Evolutionary conservation across 2,329 filamentous ascomycete genomes (phyloP), one percentile per base, ranked within the genome.

Genomic region (Colletotrichum spinosum): DNA sequence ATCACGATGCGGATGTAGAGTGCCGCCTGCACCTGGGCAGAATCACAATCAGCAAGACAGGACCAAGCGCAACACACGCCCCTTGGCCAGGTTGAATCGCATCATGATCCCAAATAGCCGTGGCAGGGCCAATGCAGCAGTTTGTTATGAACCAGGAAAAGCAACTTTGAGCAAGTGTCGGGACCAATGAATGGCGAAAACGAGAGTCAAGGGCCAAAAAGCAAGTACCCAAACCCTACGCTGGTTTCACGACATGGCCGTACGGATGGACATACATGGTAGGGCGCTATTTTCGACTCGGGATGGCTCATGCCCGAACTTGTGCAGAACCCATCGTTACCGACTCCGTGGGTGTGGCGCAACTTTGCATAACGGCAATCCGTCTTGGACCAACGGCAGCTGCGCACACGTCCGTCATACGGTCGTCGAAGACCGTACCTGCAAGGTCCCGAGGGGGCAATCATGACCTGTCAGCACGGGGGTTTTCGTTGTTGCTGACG

Each of bases 261-360:
- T 61, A 25, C 25, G 25, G 25, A 46, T 44, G 10, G 53, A 39
- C 37, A 65, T 11, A 25, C 38, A 41, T 37, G 45, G 6, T 25
- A 42, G 35, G 42, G 41, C 52, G 52, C 50, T 35, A 37, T 39
- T 42, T 38, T 25, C 4, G 17, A 7, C 33, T 48, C 41, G 39
- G 46, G 15, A 38, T 49, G 48, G 12, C 54, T 58, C 17, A 45
- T 42, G 54, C 46, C 54, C 45, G 35, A n/a, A 55, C 51, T 49
- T 56, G 51, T 56, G 45, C 46, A 13, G 42, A 61, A 41, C 59
- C 48, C 41, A 44, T 42, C 48, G 38, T n/a, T 68, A 52, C 68
- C 68, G 58, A 57, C 35, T 42, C 68, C 68, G 53, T 68, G 68
- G 68, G 48, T 55, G 68, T 62, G 68, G 66, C 68, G 56, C 52